Percentiles rank a stretch among this genome's conserved stretches.
Evolutionary conservation across 2,329 filamentous ascomycete species (phyloP).

Genomic region (Capronia epimyces): DNA sequence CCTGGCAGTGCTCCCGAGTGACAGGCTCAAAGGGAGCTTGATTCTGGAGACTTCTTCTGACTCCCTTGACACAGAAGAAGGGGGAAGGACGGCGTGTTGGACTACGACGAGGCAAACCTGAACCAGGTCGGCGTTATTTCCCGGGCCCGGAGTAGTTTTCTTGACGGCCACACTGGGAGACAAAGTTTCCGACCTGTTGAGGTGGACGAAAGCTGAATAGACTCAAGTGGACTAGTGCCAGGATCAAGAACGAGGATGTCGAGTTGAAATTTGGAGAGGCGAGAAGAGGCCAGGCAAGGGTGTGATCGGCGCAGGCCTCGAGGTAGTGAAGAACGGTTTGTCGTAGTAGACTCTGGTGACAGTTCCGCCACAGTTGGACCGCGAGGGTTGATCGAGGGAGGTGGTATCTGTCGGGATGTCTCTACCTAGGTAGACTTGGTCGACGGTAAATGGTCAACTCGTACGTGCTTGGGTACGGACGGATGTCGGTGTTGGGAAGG

Average conservation of each 20-base stretch:
- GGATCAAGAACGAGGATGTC: background rate
- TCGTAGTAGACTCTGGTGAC: background rate
- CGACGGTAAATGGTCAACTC: background rate
- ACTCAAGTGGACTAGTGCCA: background rate
- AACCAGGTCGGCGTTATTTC: background rate
- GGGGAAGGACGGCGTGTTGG: background rate
- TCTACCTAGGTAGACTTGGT: background rate
- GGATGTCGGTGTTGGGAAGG: background rate
- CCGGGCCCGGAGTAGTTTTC: background rate
- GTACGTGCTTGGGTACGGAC: background rate
- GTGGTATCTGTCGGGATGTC: background rate
- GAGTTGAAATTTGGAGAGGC: conserved; percentile 2
- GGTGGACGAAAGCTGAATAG: background rate
- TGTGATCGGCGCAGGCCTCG: background rate
- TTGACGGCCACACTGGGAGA: background rate
- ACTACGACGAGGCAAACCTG: background rate
- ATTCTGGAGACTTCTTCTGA: background rate
- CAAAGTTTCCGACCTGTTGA: conserved; percentile 1
- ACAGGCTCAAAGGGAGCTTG: background rate
- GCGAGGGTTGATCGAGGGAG: background rate
- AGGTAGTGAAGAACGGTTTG: background rate
- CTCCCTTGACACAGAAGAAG: background rate
- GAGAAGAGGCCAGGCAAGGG: background rate
- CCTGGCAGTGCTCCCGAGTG: background rate
- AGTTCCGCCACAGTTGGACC: background rate